Evolutionary conservation across 345 rosid species (phyloP).

Genomic region (Gossypium longicalyx): DNA sequence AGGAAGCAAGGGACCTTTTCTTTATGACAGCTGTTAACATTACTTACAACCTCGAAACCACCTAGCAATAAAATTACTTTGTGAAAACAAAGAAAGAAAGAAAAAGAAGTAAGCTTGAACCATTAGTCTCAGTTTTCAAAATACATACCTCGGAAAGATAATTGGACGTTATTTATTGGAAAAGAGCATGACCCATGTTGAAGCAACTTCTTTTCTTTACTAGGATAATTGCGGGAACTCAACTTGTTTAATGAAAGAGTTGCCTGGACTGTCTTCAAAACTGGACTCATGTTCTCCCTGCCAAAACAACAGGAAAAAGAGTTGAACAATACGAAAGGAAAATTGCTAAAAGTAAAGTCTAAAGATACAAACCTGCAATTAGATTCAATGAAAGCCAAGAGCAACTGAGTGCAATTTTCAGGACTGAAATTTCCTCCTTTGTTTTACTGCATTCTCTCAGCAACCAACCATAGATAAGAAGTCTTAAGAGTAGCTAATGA

Average conservation of each 20-base stretch:
- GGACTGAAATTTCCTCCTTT: neutral
- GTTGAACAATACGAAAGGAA: neutral
- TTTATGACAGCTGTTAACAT: slow-evolving; percentile 18
- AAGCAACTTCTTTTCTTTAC: slow-evolving; percentile 12
- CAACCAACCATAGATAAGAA: neutral
- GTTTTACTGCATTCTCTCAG: neutral
- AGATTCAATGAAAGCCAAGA: neutral
- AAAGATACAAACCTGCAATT: neutral
- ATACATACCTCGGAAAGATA: slow-evolving; percentile 30
- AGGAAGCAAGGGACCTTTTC: slow-evolving; percentile 21
- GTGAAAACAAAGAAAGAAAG: slow-evolving; percentile 1
- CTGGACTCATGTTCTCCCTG: slow-evolving; percentile 29
- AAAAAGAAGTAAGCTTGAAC: neutral
- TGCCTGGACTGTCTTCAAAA: slow-evolving; percentile 20
- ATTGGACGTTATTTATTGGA: slow-evolving; percentile 16
- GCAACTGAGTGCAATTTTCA: neutral
- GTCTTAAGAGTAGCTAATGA: neutral
- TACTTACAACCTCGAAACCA: slow-evolving; percentile 17
- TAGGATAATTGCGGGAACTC: slow-evolving; percentile 10
- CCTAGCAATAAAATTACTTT: slow-evolving; percentile 30
- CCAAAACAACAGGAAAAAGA: neutral
- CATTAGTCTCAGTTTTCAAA: neutral
- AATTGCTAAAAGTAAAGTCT: neutral
- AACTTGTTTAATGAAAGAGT: slow-evolving; percentile 14
- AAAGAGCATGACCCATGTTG: slow-evolving; percentile 17